A percentile compares a stretch with the other conserved stretches of the same genome.
These are phyloP conservation scores for Acanthamoeba quina DNA, from an alignment of 208 protist genomes.

Conservation along the genomic window DNA sequence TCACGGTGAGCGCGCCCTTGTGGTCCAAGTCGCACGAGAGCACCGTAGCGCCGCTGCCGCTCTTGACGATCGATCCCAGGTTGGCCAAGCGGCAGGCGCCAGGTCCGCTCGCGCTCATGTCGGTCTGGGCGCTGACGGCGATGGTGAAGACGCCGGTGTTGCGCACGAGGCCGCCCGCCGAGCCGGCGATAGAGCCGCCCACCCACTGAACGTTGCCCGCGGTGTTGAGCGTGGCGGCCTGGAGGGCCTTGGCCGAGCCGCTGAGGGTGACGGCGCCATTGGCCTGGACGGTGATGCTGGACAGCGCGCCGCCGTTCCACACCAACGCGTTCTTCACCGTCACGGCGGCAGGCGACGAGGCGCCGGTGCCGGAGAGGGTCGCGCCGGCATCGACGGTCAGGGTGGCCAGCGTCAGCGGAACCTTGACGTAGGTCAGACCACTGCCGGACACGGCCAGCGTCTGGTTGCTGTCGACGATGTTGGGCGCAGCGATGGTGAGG, in stretches of 20 bases:
- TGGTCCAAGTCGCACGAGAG: slow-evolving; percentile 54
- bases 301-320: slow-evolving; percentile 46
- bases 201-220: background rate
- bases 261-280: background rate
- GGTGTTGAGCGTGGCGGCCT: slow-evolving; percentile 6
- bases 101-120: background rate
- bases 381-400: background rate
- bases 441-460: background rate
- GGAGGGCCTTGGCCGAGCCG: slow-evolving; percentile 41
- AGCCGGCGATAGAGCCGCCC: slow-evolving; percentile 6
- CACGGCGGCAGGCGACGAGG: background rate
- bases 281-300: slow-evolving; percentile 3
- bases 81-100: slow-evolving; percentile 45
- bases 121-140: background rate
- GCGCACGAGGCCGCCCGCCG: slow-evolving; percentile 10
- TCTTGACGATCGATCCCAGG: slow-evolving; percentile 49
- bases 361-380: background rate
- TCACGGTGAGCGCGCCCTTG: slow-evolving; percentile 43
- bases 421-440: slow-evolving; percentile 43
- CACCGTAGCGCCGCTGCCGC: background rate
- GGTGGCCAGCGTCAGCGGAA: background rate
- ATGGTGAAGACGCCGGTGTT: slow-evolving; percentile 47
- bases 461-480: slow-evolving; percentile 21
- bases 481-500: slow-evolving; percentile 22
- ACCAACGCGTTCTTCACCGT: slow-evolving; percentile 18